These are phyloP conservation scores for Salvia rosmarinus DNA, from an alignment of 257 asterid species.

Conservation along the genomic window DNA sequence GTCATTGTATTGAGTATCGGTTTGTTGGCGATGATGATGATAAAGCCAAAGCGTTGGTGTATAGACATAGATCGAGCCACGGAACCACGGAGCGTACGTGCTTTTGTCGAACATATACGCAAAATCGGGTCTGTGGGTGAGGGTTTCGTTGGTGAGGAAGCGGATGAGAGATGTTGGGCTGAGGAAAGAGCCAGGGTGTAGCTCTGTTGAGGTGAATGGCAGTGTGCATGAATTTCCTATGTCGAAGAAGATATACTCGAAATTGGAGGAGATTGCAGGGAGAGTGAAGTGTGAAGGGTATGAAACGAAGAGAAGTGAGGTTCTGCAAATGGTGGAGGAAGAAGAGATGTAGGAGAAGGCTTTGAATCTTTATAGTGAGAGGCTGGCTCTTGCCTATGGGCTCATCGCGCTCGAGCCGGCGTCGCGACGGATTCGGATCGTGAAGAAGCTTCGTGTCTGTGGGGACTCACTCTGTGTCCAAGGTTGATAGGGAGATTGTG, in stretches of 20 bases:
- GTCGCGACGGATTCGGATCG: constrained; percentile 61
- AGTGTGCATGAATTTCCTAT: constrained; percentile 63
- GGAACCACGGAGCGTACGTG: too few relatives aligned
- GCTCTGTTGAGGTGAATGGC: constrained; percentile 60
- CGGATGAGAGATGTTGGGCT: constrained; percentile 17
- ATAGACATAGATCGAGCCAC: too few relatives aligned
- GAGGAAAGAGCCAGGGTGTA: background rate
- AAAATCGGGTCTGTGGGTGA: constrained; percentile 53
- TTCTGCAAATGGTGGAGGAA: constrained; percentile 70
- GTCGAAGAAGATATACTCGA: constrained; percentile 55
- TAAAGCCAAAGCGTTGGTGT: too few relatives aligned
- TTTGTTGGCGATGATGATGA: too few relatives aligned
- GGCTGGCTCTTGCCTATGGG: constrained; percentile 76
- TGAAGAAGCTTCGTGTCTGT: constrained; percentile 75
- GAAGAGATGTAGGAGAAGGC: constrained; percentile 78
- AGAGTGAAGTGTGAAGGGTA: constrained; percentile 53
- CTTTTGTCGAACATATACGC: too few relatives aligned
- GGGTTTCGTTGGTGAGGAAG: constrained; percentile 63
- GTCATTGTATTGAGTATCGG: too few relatives aligned
- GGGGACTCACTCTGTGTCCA: constrained; percentile 62
- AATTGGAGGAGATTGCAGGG: constrained; percentile 64
- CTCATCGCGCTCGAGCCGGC: constrained; percentile 51
- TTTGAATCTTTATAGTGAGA: constrained; percentile 66
- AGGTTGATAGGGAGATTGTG: constrained; percentile 66
- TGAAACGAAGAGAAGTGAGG: constrained; percentile 54